Conservation (phyloP, 371 early-diverging fungal species). For the Mucor saturninus region DNA sequence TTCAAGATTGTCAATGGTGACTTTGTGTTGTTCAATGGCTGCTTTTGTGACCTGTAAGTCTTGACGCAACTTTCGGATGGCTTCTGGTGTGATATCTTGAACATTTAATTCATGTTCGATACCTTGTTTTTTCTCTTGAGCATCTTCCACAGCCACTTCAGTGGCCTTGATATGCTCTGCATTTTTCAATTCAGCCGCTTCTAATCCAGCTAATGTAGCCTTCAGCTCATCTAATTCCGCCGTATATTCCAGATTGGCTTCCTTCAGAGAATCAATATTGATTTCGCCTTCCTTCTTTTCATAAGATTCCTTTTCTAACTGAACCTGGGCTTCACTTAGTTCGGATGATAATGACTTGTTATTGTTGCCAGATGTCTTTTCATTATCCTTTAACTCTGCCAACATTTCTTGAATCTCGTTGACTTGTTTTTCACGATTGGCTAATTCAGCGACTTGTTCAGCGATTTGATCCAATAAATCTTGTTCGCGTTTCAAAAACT, state of each 20-base stretch:
- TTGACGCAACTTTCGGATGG: constrained; percentile 55
- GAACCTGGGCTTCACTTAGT: constrained; percentile 73
- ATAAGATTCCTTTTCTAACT: constrained; percentile 84
- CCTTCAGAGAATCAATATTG: constrained; percentile 82
- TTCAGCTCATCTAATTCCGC: constrained; percentile 75
- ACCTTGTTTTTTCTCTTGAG: constrained; percentile 75
- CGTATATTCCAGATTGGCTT: constrained; percentile 76
- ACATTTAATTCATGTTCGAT: constrained; percentile 72
- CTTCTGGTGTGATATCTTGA: constrained; percentile 25
- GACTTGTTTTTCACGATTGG: constrained; percentile 56
- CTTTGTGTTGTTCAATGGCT: constrained; percentile 70
- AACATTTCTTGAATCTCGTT: constrained; percentile 69
- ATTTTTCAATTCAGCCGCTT: constrained; percentile 37
- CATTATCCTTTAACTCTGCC: constrained; percentile 60
- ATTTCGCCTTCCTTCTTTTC: constrained; percentile 86
- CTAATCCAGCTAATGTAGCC: constrained; percentile 54
- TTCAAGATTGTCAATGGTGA: constrained; percentile 68
- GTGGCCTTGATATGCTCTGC: constrained; percentile 6
- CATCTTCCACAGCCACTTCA: constrained; percentile 31
- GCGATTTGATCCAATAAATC: constrained; percentile 89
- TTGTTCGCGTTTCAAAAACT: constrained; percentile 92
- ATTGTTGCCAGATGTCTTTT: constrained; percentile 53
- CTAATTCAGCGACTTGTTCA: constrained; percentile 78
- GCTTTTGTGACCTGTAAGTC: constrained; percentile 79
- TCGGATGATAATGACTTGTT: constrained; percentile 71